Base-by-base conservation (phyloP, 257 asterid genomes). In the Nicotiana paniculata region DNA sequence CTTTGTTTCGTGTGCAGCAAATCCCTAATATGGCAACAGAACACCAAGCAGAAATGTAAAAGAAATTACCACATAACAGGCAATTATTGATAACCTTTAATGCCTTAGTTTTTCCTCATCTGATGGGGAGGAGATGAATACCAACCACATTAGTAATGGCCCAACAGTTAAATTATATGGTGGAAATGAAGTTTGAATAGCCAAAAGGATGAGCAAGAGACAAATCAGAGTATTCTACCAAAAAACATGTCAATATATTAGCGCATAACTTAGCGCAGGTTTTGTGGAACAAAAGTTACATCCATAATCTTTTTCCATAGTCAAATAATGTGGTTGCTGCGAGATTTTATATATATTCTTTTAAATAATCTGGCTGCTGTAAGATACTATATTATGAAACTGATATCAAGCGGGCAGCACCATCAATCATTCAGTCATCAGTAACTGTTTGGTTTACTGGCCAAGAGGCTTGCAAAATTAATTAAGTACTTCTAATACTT, bases 1-100 rank as follows among this genome's bases (percentile, higher is more conserved):
- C 91, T 83, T 53, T 84, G 85, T 70, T 68, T 81, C 2, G 86
- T 89, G 84, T 88, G 92, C 76, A 89, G 82, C 68, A 88, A 81
- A 58, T 89, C 85, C 92, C 92, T 89, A 86, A 85, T 46, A 80
- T 37, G 61, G 61, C 13, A 43, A 43, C 51, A 79, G 57, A 48
- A 77, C 17, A 59, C 17, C 72, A 18, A 79, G 57, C 39, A 79
- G 54, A 33, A 79, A 79, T 79, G 55, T 63, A 48, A 79, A 39
- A 8, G 12, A 61, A 16, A 48, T 53, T 32, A 61, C 72, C 59
- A 37, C 74, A 37, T 37, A 21, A 21, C 72, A n/a, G 72, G 72
- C 39, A 21, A 59, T 78, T 74, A 4, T 8, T 15, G 26, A 75
- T 51, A 75, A 51, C 63, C 33, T 51, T 51, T 51, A 15, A 15